Evolutionary conservation across 2,329 filamentous ascomycete species (phyloP).

Genomic region (Trichophyton mentagrophytes): DNA sequence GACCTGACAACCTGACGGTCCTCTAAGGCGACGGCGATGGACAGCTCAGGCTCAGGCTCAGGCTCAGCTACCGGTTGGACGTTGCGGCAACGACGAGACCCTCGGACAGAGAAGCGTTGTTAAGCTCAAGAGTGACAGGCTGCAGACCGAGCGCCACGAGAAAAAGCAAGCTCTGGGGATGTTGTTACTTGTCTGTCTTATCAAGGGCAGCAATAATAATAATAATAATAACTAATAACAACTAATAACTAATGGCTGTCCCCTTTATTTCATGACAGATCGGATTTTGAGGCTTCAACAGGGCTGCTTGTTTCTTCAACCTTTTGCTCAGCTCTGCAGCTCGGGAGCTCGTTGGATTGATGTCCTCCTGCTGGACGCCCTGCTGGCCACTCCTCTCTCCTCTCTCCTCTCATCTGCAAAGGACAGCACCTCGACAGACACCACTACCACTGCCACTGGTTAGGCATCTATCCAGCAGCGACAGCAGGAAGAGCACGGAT

Average conservation of each 20-base stretch:
- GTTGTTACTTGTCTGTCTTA: neutral
- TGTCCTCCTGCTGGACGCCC: no score
- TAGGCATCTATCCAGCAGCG: neutral
- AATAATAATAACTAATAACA: no score
- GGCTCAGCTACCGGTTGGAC: neutral
- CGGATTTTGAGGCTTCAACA: neutral
- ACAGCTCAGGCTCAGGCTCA: neutral
- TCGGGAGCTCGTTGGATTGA: no score
- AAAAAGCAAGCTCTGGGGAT: neutral
- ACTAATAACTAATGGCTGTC: neutral
- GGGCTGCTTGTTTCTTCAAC: neutral
- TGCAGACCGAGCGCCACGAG: neutral
- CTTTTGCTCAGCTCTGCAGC: neutral
- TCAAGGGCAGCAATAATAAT: neutral
- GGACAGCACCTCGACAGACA: neutral
- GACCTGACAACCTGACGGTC: no score
- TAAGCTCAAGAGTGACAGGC: conserved; percentile 1
- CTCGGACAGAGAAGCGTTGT: neutral
- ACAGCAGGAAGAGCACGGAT: neutral
- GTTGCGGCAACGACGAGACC: neutral
- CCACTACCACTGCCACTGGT: neutral
- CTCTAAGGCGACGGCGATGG: neutral
- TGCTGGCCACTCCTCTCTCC: neutral
- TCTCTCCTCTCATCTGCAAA: no score
- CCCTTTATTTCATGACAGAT: neutral